A percentile compares a stretch with the other conserved stretches of the same genome.
Evolutionary conservation across 768 basidiomycete species (phyloP).

Genomic region (Chalciporus chontae): DNA sequence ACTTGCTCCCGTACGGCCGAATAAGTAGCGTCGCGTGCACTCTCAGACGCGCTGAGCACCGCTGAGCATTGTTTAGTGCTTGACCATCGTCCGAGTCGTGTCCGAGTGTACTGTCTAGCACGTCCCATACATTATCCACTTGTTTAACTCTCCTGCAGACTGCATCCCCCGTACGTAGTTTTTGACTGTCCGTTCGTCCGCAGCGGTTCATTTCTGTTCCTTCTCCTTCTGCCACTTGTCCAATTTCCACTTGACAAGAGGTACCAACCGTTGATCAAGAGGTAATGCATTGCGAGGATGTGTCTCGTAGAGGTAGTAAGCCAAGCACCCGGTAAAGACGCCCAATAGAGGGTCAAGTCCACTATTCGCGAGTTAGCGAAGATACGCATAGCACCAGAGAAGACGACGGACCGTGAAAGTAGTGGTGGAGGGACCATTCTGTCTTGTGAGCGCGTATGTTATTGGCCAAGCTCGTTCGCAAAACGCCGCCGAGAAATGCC

Average conservation of each 20-base stretch:
- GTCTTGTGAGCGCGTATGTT: background rate
- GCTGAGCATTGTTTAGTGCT: too few relatives aligned
- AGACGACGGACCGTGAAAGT: slow-evolving; percentile 29
- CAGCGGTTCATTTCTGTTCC: slow-evolving; percentile 5
- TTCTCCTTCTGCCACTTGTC: slow-evolving; percentile 33
- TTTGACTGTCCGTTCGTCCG: slow-evolving; percentile 1
- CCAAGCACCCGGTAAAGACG: slow-evolving; percentile 72
- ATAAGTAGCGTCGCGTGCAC: too few relatives aligned
- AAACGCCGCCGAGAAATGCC: slow-evolving; percentile 25
- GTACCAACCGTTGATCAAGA: slow-evolving; percentile 49
- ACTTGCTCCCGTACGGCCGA: too few relatives aligned
- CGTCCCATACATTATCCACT: too few relatives aligned
- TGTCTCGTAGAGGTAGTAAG: slow-evolving; percentile 77
- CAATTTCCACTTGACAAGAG: slow-evolving; percentile 69
- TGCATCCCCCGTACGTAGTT: too few relatives aligned
- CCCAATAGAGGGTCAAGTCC: slow-evolving; percentile 70
- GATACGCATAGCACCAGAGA: background rate
- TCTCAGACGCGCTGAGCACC: too few relatives aligned
- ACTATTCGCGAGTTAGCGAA: slow-evolving; percentile 34
- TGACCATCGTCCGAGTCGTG: too few relatives aligned
- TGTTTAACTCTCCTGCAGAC: too few relatives aligned
- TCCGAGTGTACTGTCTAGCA: background rate
- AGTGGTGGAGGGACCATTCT: slow-evolving; percentile 42
- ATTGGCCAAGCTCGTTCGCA: slow-evolving; percentile 1
- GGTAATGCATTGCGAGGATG: slow-evolving; percentile 70